Evolutionary conservation across 1,284 basidiomycete genomes (phyloP).

Genomic region (Fomitopsis pinicola): DNA sequence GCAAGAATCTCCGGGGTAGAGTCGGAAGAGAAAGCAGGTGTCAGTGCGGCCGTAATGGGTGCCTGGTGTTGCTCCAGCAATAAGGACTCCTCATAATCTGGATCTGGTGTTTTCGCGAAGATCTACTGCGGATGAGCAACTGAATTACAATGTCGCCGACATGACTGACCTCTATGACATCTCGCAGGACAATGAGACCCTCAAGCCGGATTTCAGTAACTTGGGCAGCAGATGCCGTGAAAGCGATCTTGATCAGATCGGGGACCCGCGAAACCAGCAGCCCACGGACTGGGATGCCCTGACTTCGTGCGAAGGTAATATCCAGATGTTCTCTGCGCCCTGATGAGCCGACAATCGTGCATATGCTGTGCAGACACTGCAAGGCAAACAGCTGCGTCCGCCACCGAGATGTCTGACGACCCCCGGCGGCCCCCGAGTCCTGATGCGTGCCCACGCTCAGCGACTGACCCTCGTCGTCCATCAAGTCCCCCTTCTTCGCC

Average conservation of each 20-base stretch:
- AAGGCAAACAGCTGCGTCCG: constrained; percentile 95
- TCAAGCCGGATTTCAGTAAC: constrained; percentile 95
- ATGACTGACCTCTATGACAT: constrained; percentile 81
- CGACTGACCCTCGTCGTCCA: constrained; percentile 91
- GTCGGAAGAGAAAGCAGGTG: constrained; percentile 93
- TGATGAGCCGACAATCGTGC: constrained; percentile 68
- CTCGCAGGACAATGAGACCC: constrained; percentile 84
- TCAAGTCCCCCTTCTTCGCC: constrained; percentile 44
- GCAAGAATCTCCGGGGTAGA: constrained; percentile 95
- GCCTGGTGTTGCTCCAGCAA: constrained; percentile 99
- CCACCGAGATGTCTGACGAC: constrained; percentile 79
- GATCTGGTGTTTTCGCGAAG: constrained; percentile 85
- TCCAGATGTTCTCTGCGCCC: constrained; percentile 83
- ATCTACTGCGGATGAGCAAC: constrained; percentile 53
- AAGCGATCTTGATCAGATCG: constrained; percentile 97
- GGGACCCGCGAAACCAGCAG: constrained; percentile 80
- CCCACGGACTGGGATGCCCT: constrained; percentile 33
- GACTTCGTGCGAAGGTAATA: constrained; percentile 48
- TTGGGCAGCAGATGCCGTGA: constrained; percentile 93
- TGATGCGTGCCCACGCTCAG: constrained; percentile 58
- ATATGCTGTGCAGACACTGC: constrained; percentile 89
- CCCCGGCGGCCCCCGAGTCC: constrained; percentile 32
- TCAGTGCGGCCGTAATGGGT: constrained; percentile 96
- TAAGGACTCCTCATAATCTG: constrained; percentile 87
- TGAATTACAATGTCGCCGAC: background rate